Base-by-base conservation (phyloP, 108 stramenopile species). In the Phaeodactylum tricornutum region DNA sequence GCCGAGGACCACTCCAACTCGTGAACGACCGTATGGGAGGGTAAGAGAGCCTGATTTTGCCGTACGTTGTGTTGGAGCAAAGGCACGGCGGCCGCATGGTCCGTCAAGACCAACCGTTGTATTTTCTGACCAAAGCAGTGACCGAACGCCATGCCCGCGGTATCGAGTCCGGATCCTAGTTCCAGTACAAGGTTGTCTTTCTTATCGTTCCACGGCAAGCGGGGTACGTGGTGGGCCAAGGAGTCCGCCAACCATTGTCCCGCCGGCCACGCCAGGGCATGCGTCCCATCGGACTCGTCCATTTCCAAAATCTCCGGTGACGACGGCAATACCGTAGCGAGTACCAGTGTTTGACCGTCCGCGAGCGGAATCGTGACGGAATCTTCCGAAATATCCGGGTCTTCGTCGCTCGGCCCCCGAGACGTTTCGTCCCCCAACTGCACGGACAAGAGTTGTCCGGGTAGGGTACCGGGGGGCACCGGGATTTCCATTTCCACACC, bases 111-210 rank as follows among this genome's bases (percentile, higher is more conserved):
- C 23, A 72, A 29, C 49, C 7, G 32, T 38, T 34, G 32, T 32
- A 50, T 43, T 43, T 43, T 16, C 9, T 29, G 45, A 43, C 41
- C 8, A 9, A 4, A 38, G 15, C 36, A 25, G 46, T 47, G 4
- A 26, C 25, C 9, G 33, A 87, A 60, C 15, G 81, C 74, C 31
- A 87, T 47, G 17, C 84, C 84, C 29, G 74, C 58, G 12, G 67
- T 28, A 1, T 81, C 84, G 29, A 67, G 29, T 17, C 84, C 84
- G 8, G 80, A 71, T 9, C 84, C 84, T n/a, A 87, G 58, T 53
- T 87, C 84, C 36, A 87, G 29, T 17, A 81, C 64, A 41, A 11
- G 33, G 12, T 34, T n/a, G n/a, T n/a, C n/a, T n/a, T n/a, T n/a
- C n/a, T n/a, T n/a, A n/a, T n/a, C n/a, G n/a, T n/a, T n/a, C n/a